Conservation (phyloP, 768 basidiomycete species). For the Amanita rubescens region DNA sequence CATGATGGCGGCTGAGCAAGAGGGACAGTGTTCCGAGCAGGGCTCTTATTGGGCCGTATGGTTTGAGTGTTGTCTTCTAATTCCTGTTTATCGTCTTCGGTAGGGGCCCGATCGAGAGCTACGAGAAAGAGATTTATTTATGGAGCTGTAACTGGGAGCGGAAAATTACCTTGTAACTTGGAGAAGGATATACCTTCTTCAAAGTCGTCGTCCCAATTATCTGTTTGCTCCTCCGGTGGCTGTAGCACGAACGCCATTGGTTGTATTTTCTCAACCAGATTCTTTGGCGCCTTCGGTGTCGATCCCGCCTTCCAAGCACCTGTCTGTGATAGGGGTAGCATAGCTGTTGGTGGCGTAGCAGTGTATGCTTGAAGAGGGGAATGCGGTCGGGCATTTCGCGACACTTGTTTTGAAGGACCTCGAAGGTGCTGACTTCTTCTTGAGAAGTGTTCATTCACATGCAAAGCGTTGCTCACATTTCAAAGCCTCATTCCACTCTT, state of each 20-base stretch:
- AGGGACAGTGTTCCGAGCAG: constrained; percentile 44
- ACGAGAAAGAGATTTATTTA: constrained; percentile 7
- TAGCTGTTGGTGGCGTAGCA: constrained; percentile 24
- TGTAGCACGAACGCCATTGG: constrained; percentile 62
- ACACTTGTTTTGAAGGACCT: constrained; percentile 64
- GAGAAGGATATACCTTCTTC: constrained; percentile 87
- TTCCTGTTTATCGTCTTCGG: constrained; percentile 42
- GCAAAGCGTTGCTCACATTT: constrained; percentile 50
- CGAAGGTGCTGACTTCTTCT: constrained; percentile 48
- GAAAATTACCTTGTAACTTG: constrained; percentile 57
- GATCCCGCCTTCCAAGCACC: constrained; percentile 29
- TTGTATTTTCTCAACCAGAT: constrained; percentile 47
- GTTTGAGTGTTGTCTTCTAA: constrained; percentile 75
- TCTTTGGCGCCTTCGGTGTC: constrained; percentile 21
- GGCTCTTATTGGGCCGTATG: constrained; percentile 70
- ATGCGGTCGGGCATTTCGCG: constrained; percentile 38
- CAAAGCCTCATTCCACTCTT: constrained; percentile 98
- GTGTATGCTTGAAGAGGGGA: constrained; percentile 39
- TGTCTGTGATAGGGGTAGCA: constrained; percentile 20
- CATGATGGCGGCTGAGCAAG: constrained; percentile 55
- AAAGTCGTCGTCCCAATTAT: constrained; percentile 99
- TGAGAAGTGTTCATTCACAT: constrained; percentile 9
- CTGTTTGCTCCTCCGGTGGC: constrained; percentile 78
- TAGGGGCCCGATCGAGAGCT: constrained; percentile 57
- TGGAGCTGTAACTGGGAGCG: background rate